Conservation (phyloP, 139 green algal genomes). For the Zygnema circumcarinatum region DNA sequence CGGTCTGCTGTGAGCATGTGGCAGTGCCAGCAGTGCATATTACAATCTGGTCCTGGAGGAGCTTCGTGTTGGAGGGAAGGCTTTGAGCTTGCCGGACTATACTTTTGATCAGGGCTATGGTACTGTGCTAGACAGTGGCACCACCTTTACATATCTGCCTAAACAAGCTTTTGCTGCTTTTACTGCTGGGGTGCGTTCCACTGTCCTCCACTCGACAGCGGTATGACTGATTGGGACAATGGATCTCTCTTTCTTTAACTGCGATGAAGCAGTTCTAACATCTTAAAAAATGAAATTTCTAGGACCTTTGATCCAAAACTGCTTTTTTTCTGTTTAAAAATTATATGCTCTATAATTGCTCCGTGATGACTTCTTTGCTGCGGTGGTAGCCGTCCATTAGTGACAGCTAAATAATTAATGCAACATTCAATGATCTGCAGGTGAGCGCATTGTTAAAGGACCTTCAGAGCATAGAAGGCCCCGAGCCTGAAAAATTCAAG, state of each 20-base stretch:
- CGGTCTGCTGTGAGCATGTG: too few relatives aligned
- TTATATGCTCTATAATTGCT: too few relatives aligned
- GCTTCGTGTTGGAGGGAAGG: conserved; percentile 70
- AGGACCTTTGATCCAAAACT: too few relatives aligned
- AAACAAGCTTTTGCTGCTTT: conserved; percentile 74
- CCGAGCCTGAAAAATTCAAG: conserved; percentile 77
- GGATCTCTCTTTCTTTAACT: too few relatives aligned
- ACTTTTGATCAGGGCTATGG: conserved; percentile 80
- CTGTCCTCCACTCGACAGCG: neutral
- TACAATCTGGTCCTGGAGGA: conserved; percentile 78
- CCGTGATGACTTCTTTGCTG: too few relatives aligned
- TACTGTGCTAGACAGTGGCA: conserved; percentile 91
- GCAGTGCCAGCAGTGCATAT: conserved; percentile 66
- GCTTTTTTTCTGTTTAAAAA: too few relatives aligned
- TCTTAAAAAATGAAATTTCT: too few relatives aligned
- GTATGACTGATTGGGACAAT: too few relatives aligned
- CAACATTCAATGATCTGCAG: too few relatives aligned
- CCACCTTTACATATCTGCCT: conserved; percentile 95
- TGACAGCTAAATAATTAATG: too few relatives aligned
- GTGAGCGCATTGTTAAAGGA: conserved; percentile 16
- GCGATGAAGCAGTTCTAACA: too few relatives aligned
- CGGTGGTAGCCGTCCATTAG: too few relatives aligned
- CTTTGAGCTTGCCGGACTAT: conserved; percentile 11
- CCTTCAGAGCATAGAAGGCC: conserved; percentile 39
- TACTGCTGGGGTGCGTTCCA: conserved; percentile 26